These are phyloP conservation scores for Melaleuca alternifolia DNA, from an alignment of 345 rosid species.

Conservation along the genomic window DNA sequence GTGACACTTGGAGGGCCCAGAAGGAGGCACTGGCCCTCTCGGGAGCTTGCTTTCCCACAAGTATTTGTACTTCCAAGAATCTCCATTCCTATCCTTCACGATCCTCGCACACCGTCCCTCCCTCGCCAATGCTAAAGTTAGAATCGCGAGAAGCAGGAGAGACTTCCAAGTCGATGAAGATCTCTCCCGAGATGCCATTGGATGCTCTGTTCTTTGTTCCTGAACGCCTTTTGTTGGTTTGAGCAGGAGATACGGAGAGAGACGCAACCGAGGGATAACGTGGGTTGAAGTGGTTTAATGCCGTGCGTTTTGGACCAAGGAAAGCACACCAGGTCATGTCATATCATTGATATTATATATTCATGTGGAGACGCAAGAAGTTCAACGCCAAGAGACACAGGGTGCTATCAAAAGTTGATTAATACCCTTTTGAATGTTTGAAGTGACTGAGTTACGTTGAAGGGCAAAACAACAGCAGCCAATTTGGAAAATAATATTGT, in stretches of 20 bases:
- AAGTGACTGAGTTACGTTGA: not conserved
- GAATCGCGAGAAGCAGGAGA: not conserved
- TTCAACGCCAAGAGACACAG: not conserved
- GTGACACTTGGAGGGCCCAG: conserved; percentile 49
- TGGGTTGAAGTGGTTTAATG: not conserved
- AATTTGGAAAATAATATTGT: not conserved
- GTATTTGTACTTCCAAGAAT: not conserved
- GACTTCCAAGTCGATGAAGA: not conserved
- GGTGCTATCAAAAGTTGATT: not conserved
- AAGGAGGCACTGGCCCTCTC: conserved; percentile 56
- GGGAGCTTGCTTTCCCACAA: conserved; percentile 22
- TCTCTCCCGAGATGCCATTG: not conserved
- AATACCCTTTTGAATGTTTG: not conserved
- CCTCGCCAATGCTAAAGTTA: not conserved
- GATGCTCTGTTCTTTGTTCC: not conserved
- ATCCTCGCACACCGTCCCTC: not conserved
- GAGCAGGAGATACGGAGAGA: not conserved
- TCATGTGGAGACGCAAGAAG: not conserved
- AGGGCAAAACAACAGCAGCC: not conserved
- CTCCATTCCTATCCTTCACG: not conserved
- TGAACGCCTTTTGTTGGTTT: not conserved
- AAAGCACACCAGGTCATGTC: not conserved
- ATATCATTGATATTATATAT: not conserved
- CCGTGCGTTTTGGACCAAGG: not conserved
- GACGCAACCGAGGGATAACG: not conserved